Base-by-base conservation (phyloP, 177 flowering plant genomes). In the Vitis hybrid region DNA sequence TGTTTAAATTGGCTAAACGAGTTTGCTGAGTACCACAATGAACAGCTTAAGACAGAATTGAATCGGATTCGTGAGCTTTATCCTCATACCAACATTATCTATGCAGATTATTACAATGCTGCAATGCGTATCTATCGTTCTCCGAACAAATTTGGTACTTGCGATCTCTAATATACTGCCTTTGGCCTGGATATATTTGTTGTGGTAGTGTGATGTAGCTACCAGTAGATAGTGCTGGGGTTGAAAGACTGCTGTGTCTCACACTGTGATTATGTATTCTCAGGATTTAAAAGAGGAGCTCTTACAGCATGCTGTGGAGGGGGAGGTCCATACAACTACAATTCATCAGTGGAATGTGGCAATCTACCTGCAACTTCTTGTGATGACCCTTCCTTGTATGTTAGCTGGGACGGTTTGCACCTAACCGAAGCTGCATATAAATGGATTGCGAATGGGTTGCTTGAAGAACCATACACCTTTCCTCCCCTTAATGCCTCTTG, bases 371-470 rank as follows among this genome's bases (percentile, higher is more conserved):
- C 70, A 11, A 73, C 13, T 21, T 66, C 50, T 2, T 85, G 87
- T 20, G 63, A 68, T 3, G 77, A 85, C 9, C 87, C 89, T 8
- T 78, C 79, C 3, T 8, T 50, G 11, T 81, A 73, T 59, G 75
- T 69, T 1, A 76, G 49, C 60, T 87, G 91, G 91, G 91, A 87
- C 58, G 89, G 88, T 1, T 11, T 70, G 0, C 91, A 87, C 59
- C 41, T 68, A 1, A 80, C 87, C 11, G 83, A 84, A 70, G 78
- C 80, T 0, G 80, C 84, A 21, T 72, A 83, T 48, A 65, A 66
- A 67, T 57, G 18, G 50, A 79, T 83, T 3, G 63, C 82, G 10
- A 20, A 58, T 3, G 49, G 51, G 17, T 24, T 83, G 21, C 13
- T 80, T 46, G 7, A 78, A 50, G 73, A 68, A 20, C 56, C 54